Evolutionary conservation across 768 basidiomycete genomes (phyloP).

Genomic region (Suillus brevipes): DNA sequence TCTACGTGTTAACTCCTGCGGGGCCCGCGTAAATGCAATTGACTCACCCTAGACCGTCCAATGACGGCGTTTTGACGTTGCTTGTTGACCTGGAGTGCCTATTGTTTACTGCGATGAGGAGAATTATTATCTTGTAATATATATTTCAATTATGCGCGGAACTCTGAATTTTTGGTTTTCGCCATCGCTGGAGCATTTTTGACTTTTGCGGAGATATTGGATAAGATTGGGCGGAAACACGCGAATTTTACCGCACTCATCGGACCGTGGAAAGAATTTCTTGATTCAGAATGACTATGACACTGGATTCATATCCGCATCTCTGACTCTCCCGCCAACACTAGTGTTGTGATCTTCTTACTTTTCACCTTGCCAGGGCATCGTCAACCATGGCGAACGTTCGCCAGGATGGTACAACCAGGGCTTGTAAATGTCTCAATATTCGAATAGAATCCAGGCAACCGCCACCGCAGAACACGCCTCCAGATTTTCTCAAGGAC

Average conservation of each 20-base stretch:
- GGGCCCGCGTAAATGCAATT: constrained; percentile 3
- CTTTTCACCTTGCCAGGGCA: constrained; percentile 15
- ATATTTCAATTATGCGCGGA: neutral
- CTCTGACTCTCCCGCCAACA: constrained; percentile 25
- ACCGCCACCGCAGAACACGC: constrained; percentile 28
- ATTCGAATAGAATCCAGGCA: constrained; percentile 48
- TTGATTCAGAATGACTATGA: constrained; percentile 23
- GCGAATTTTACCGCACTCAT: constrained; percentile 1
- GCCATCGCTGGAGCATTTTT: neutral
- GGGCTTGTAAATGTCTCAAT: constrained; percentile 74
- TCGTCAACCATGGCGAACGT: constrained; percentile 25
- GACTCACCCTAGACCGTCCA: neutral
- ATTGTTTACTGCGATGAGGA: neutral
- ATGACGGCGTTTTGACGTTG: neutral
- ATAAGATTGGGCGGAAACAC: constrained; percentile 1
- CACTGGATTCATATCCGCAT: constrained; percentile 36
- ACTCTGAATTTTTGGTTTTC: neutral
- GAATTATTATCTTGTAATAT: no score
- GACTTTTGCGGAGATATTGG: neutral
- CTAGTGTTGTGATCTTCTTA: constrained; percentile 22
- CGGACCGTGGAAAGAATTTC: constrained; percentile 25
- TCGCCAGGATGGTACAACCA: constrained; percentile 25
- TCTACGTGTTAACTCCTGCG: constrained; percentile 16
- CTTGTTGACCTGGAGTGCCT: neutral
- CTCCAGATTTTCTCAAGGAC: constrained; percentile 36